Conservation (phyloP, 192 early-diverging fungal species). For the Linnemannia elongata region DNA sequence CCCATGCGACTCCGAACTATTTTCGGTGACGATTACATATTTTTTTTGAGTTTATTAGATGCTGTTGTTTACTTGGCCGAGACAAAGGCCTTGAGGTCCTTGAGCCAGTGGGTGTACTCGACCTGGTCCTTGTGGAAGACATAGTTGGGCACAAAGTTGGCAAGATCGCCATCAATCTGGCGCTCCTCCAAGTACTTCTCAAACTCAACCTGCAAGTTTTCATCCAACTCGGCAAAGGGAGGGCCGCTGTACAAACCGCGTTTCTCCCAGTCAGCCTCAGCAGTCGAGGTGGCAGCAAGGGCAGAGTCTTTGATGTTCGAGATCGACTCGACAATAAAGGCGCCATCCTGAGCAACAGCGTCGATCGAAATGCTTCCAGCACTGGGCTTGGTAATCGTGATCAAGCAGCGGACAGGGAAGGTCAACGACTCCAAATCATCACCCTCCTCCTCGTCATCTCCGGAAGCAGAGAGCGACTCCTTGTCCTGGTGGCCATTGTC, state of each 20-base stretch:
- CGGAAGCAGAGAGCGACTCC: slow-evolving; percentile 57
- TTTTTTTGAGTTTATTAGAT: neutral
- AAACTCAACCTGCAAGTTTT: slow-evolving; percentile 76
- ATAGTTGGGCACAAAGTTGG: slow-evolving; percentile 89
- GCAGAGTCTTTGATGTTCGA: slow-evolving; percentile 74
- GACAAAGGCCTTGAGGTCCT: slow-evolving; percentile 85
- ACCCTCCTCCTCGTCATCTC: slow-evolving; percentile 73
- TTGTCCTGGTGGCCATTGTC: slow-evolving; percentile 45
- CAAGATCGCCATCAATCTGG: slow-evolving; percentile 85
- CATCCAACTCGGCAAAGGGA: slow-evolving; percentile 91
- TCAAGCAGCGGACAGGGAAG: slow-evolving; percentile 83
- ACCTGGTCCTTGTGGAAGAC: slow-evolving; percentile 96
- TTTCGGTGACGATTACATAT: neutral
- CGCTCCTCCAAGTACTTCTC: slow-evolving; percentile 90
- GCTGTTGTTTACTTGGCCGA: slow-evolving; percentile 61
- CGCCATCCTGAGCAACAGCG: slow-evolving; percentile 84
- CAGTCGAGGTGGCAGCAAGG: slow-evolving; percentile 72
- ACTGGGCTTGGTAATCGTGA: slow-evolving; percentile 79
- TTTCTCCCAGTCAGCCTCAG: slow-evolving; percentile 92
- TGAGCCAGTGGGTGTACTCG: slow-evolving; percentile 93
- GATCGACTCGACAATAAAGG: slow-evolving; percentile 89
- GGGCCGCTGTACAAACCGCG: slow-evolving; percentile 91
- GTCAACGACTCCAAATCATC: slow-evolving; percentile 66
- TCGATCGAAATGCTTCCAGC: slow-evolving; percentile 86
- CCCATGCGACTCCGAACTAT: neutral